Conservation (phyloP, 129 eudicot genomes). For the Flaveria bidentis region DNA sequence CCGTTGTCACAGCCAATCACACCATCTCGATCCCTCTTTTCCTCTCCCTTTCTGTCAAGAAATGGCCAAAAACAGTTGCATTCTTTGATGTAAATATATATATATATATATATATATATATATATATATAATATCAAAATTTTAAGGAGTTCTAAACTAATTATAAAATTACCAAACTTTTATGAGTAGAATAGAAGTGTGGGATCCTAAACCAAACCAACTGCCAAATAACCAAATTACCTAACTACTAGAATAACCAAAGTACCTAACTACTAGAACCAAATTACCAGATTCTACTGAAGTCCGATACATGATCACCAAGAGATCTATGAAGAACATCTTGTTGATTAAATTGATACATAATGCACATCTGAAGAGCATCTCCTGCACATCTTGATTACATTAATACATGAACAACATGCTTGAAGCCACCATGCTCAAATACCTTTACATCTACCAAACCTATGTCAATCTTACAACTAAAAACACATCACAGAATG, state of each 20-base stretch:
- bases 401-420: not conserved
- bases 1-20: too few species aligned
- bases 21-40: too few species aligned
- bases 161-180: not conserved
- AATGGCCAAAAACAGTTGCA: too few species aligned
- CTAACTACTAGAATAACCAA: not conserved
- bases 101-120: too few species aligned
- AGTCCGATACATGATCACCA: not conserved
- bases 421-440: not conserved
- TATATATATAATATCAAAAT: too few species aligned
- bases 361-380: too few species aligned
- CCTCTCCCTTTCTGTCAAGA: too few species aligned
- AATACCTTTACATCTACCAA: slow-evolving; percentile 27
- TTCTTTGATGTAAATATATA: too few species aligned
- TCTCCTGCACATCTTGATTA: not conserved
- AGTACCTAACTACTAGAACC: not conserved
- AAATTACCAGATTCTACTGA: not conserved
- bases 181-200: slow-evolving; percentile 12
- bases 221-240: not conserved
- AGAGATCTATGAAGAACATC: not conserved
- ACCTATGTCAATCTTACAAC: slow-evolving; percentile 29
- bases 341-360: too few species aligned
- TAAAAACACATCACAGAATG: slow-evolving; percentile 30
- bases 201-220: slow-evolving; percentile 5
- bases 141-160: not conserved